Base-by-base conservation (phyloP, 805 yeast genomes). In the Candida parachauliodes region DNA sequence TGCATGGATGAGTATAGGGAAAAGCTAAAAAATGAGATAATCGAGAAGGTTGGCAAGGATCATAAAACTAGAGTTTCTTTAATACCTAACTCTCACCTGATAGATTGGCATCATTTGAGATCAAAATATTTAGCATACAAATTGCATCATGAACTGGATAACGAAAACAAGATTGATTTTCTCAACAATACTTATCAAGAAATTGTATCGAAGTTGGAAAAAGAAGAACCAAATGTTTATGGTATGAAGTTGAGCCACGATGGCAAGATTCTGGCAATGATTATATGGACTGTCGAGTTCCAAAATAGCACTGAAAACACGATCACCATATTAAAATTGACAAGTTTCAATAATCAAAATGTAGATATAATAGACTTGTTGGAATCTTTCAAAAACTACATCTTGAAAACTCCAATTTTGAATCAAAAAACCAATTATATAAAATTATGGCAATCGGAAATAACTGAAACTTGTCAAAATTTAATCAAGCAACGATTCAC, bases 91-190 rank as follows among this genome's bases (percentile, higher is more conserved):
- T 43, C 59, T 5, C 53, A 55, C 16, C 35, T 48, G 16, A 47
- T 60, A 10, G 70, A 68, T 49, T 68, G 74, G 74, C 66, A 65
- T 43, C 74, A 68, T 38, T 49, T 65, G 36, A 51, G 74, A 40
- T 51, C 63, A 18, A 68, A 68, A 39, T 66, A 45, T 40, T 38
- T 54, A 18, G 43, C 57, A 31, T 48, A 52, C 28, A 51, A 51
- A 37, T 34, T 51, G 15, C 49, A 51, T 34, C 44, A 57, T 31
- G 29, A 46, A 28, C 39, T 45, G 11, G 27, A 37, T 4, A 41
- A 44, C 8, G 39, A 37, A 2, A 17, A 29, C 3, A 39, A 36
- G 7, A 40, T 54, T 24, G 57, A 59, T 35, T 48, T 51, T 27
- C 36, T 26, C 7, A 43, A 41, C 12, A 40, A 48, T n/a, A 20